Evolutionary conservation across 1,284 basidiomycete species (phyloP).

Genomic region (Testicularia cyperi): DNA sequence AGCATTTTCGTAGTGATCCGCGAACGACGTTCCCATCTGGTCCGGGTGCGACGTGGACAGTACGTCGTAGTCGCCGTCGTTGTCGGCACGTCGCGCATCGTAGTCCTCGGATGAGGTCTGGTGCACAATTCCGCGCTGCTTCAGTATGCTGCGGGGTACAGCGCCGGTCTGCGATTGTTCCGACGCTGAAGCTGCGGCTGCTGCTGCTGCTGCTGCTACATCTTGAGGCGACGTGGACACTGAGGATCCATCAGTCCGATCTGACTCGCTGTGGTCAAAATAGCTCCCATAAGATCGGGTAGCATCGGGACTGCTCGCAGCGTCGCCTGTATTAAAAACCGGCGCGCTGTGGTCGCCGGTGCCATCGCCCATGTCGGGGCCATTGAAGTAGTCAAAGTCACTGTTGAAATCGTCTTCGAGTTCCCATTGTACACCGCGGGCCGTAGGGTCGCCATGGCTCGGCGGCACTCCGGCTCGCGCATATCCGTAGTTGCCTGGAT

Average conservation of each 20-base stretch:
- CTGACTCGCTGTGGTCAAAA: conserved; percentile 44
- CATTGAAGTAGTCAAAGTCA: conserved; percentile 69
- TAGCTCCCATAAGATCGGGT: conserved; percentile 38
- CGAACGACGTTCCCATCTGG: conserved; percentile 20
- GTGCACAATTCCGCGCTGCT: conserved; percentile 33
- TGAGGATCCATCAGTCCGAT: conserved; percentile 35
- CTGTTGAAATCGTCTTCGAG: conserved; percentile 64
- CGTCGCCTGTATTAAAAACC: conserved; percentile 44
- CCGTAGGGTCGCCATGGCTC: conserved; percentile 26
- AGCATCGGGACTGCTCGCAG: conserved; percentile 42
- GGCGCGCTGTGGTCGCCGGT: conserved; percentile 25
- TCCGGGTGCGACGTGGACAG: conserved; percentile 19
- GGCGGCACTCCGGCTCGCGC: conserved; percentile 21
- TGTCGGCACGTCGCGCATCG: conserved; percentile 20
- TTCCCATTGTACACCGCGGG: conserved; percentile 51
- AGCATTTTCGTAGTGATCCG: conserved; percentile 21
- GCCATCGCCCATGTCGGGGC: conserved; percentile 63
- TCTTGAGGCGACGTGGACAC: conserved; percentile 43
- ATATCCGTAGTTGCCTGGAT: conserved; percentile 30
- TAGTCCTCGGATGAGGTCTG: conserved; percentile 26
- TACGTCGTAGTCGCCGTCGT: conserved; percentile 32
- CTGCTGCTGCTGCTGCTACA: conserved; percentile 19
- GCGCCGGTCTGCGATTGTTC: conserved; percentile 36
- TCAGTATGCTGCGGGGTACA: conserved; percentile 44
- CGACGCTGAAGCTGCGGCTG: conserved; percentile 10